phyloP scores from a whole-genome alignment of 2,329 filamentous ascomycete genomes.

The Clonostachys byssicola region DNA sequence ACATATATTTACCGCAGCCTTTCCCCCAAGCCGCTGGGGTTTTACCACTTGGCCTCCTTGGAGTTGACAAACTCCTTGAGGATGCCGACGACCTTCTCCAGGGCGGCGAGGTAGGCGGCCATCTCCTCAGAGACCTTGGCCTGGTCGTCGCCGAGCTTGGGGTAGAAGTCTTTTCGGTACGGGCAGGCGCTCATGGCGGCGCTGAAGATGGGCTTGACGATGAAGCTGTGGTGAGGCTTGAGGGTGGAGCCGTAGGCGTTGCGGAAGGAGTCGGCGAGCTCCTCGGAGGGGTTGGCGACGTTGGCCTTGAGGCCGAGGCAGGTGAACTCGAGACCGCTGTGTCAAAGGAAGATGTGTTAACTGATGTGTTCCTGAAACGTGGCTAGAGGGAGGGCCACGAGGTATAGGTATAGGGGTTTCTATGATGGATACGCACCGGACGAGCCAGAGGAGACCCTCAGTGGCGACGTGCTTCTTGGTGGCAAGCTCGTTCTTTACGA shows the following conservation, averaged over 20 bases:
- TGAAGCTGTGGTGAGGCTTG: constrained; percentile 84
- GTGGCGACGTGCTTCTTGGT: constrained; percentile 83
- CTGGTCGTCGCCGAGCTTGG: constrained; percentile 71
- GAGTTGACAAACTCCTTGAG: constrained; percentile 55
- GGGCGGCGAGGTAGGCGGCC: constrained; percentile 65
- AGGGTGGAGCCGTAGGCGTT: constrained; percentile 80
- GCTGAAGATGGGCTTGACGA: constrained; percentile 88
- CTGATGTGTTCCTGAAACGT: background rate
- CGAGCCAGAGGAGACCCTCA: constrained; percentile 87
- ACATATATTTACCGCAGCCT: no score
- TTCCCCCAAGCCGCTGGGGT: background rate
- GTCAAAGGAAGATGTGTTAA: background rate
- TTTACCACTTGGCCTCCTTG: constrained; percentile 56
- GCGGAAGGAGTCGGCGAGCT: constrained; percentile 85
- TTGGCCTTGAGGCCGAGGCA: constrained; percentile 78
- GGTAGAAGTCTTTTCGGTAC: constrained; percentile 90
- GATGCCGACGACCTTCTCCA: constrained; percentile 77
- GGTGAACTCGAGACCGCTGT: constrained; percentile 90
- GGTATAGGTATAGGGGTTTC: no score
- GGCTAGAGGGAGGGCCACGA: background rate
- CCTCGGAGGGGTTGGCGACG: constrained; percentile 60
- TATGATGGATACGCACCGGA: constrained; percentile 57
- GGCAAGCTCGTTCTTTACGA: constrained; percentile 84
- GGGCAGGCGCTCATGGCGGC: constrained; percentile 91
- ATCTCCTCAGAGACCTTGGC: constrained; percentile 61